Base-by-base conservation (phyloP, 306 rosid species). In the Pyrus pyrifolia region DNA sequence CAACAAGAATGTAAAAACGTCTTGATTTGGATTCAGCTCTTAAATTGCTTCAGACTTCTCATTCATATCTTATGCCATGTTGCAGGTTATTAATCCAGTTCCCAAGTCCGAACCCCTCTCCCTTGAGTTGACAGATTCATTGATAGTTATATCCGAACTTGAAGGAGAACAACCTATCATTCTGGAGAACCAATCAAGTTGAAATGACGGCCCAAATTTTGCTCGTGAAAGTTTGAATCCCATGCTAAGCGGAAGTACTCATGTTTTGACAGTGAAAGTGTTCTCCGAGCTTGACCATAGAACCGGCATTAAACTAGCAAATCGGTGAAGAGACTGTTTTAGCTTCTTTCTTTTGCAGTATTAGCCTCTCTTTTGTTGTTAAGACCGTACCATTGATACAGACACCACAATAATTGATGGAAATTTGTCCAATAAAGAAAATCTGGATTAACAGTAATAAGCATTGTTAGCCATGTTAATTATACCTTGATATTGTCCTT, bases 121-220 rank as follows among this genome's bases (percentile, higher is more conserved):
- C 79, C 93, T 95, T 71, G 86, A 86, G 79, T 55, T 83, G 85
- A 88, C 91, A 4, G 97, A 95, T 72, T 90, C 92, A 5, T 81
- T 92, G 83, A 92, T 95, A 38, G 99, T 95, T 73, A 89, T 95
- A 81, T 95, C 99, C 30, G 97, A 95, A 84, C 90, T 91, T 55
- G 97, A 95, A 86, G 97, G 93, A 82, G 97, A 91, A 80, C 97
- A 89, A 40, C 93, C 97, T 13, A 76, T 89, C 45, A 4, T 81
- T 27, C 8, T 83, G 80, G 80, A 73, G 76, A 73, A 64, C 40
- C 8, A 35, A 35, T 73, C 11, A 11, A 45, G 81, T 69, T 27
- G 78, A 81, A 66, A 19, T 13, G 6, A 25, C 30, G 44, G 10
- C 52, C 62, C 46, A 31, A 64, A 57, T n/a, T 55, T 57, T 57